Conservation (phyloP, 2,329 filamentous ascomycete species). For the Clarireedia hainanense region DNA sequence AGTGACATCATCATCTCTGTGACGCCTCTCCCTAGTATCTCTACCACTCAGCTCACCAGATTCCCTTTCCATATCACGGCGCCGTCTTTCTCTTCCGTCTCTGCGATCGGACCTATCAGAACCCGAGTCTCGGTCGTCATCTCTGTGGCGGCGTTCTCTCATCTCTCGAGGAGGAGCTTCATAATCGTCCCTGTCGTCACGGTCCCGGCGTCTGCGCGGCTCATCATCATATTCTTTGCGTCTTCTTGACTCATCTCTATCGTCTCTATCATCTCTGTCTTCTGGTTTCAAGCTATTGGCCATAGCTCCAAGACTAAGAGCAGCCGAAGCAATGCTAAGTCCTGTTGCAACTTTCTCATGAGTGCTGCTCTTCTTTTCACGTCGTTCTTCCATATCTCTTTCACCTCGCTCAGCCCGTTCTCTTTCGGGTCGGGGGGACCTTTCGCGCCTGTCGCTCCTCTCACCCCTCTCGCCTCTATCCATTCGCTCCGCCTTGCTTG, state of each 20-base stretch:
- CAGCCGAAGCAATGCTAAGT: constrained; percentile 28
- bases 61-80: constrained; percentile 18
- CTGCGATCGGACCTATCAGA: constrained; percentile 13
- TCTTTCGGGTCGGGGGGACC: constrained; percentile 13
- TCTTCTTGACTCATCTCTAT: constrained; percentile 17
- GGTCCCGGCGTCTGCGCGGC: constrained; percentile 19
- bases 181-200: constrained; percentile 18
- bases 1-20: constrained; percentile 15
- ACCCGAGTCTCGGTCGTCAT: constrained; percentile 10
- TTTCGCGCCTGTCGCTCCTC: constrained; percentile 9
- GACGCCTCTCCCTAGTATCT: constrained; percentile 19
- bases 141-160: constrained; percentile 18
- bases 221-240: constrained; percentile 26
- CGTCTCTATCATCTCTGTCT: constrained; percentile 23
- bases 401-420: constrained; percentile 10
- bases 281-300: constrained; percentile 24
- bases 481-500: constrained; percentile 1
- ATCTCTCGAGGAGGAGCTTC: constrained; percentile 18
- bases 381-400: constrained; percentile 5
- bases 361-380: constrained; percentile 16
- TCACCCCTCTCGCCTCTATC: constrained; percentile 12
- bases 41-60: constrained; percentile 17
- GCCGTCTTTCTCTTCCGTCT: constrained; percentile 20
- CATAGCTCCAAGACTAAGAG: constrained; percentile 25
- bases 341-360: constrained; percentile 26